Conservation (phyloP, 768 basidiomycete genomes). For the Chlorophyllum brunneum region DNA sequence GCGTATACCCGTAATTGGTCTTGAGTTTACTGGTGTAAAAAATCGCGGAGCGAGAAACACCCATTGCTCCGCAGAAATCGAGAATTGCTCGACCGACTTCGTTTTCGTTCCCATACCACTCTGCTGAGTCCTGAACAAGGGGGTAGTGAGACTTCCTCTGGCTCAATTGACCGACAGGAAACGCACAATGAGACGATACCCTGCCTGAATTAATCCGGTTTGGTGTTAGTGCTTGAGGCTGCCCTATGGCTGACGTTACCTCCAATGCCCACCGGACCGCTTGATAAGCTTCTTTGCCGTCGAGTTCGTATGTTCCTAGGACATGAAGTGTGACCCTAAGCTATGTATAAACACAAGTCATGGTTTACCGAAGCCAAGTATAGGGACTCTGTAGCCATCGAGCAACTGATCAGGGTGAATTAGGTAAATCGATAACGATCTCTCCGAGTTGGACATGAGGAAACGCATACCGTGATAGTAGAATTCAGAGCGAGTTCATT, state of each 20-base stretch:
- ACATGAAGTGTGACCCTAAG: background rate
- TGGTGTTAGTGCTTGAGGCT: background rate
- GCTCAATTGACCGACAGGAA: background rate
- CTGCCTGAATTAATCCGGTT: background rate
- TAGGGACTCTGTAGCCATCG: conserved; percentile 50
- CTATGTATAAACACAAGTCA: background rate
- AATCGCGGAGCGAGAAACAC: conserved; percentile 51
- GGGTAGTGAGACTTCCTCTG: background rate
- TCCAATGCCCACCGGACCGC: conserved; percentile 5
- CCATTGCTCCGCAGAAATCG: conserved; percentile 1
- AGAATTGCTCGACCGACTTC: conserved; percentile 1
- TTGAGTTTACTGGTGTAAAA: conserved; percentile 73
- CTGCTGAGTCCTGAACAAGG: conserved; percentile 1
- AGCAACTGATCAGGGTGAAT: conserved; percentile 29
- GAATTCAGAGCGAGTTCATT: background rate
- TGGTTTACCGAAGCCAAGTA: conserved; percentile 45
- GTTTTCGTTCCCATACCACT: conserved; percentile 2
- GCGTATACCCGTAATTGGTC: conserved; percentile 48
- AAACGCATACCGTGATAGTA: background rate
- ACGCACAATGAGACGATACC: conserved; percentile 1
- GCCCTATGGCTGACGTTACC: background rate
- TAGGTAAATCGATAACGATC: conserved; percentile 4
- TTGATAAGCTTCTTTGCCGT: conserved; percentile 33
- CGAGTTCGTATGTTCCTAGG: conserved; percentile 50
- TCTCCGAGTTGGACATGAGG: background rate